Conservation (phyloP, 257 asterid genomes). For the Voacanga thouarsii region DNA sequence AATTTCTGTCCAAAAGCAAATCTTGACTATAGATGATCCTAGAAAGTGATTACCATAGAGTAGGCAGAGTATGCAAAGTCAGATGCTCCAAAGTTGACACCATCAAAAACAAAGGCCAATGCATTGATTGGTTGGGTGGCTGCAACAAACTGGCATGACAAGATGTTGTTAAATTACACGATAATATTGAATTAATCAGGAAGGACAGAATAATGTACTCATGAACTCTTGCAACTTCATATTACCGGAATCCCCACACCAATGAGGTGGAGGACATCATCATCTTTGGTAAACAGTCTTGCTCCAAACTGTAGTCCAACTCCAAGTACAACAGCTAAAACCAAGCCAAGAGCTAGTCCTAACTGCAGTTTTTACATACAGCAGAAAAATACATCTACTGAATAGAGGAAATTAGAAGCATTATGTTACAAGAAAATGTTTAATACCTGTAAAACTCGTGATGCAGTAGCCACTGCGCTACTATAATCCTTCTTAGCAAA, state of each 20-base stretch:
- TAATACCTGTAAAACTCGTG: slow-evolving; percentile 63
- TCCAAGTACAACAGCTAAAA: slow-evolving; percentile 52
- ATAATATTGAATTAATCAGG: neutral
- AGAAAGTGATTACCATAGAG: slow-evolving; percentile 11
- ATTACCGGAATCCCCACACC: slow-evolving; percentile 66
- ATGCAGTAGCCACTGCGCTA: slow-evolving; percentile 44
- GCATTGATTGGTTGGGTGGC: slow-evolving; percentile 75
- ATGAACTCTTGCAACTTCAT: neutral
- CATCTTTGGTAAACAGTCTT: slow-evolving; percentile 54
- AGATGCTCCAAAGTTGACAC: slow-evolving; percentile 31
- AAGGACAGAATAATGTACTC: neutral
- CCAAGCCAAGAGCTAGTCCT: slow-evolving; percentile 60
- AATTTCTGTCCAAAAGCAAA: neutral
- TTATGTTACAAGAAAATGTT: neutral
- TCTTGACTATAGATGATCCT: neutral
- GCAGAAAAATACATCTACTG: neutral
- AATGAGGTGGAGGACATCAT: slow-evolving; percentile 47
- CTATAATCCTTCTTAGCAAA: slow-evolving; percentile 60
- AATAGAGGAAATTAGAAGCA: neutral
- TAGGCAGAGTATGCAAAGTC: slow-evolving; percentile 19
- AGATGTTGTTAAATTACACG: neutral
- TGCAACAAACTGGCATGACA: slow-evolving; percentile 55
- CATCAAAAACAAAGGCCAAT: slow-evolving; percentile 73
- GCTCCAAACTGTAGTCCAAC: slow-evolving; percentile 63
- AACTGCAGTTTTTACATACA: slow-evolving; percentile 37